A percentile compares a stretch with the other conserved stretches of the same genome.
phyloP scores from a whole-genome alignment of 225 moss, liverwort and hornwort genomes.

The Rhytidiadelphus loreus region DNA sequence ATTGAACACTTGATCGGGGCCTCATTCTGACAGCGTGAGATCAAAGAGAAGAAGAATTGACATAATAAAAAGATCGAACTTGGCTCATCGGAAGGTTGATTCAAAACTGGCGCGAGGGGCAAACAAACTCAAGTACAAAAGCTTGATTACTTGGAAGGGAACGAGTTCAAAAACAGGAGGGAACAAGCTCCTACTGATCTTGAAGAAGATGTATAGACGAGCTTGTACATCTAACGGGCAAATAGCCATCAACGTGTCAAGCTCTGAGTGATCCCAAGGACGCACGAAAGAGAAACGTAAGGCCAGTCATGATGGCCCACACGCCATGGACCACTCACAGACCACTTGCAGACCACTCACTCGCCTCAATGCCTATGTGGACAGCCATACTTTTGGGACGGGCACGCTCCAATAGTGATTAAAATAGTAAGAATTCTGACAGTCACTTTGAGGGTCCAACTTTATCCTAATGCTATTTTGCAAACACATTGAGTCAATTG shows the following conservation, averaged over 20 bases:
- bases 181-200: too few relatives aligned
- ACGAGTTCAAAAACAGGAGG: too few relatives aligned
- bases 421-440: neutral
- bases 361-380: neutral
- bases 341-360: fast-evolving
- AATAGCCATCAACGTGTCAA: neutral
- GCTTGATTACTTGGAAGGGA: too few relatives aligned
- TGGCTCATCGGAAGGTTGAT: neutral
- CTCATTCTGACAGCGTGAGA: neutral
- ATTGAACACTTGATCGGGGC: neutral
- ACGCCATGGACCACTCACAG: neutral
- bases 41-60: neutral
- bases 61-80: neutral
- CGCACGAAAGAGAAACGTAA: fast-evolving
- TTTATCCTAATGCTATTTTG: neutral
- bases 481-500: too few relatives aligned
- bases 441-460: neutral
- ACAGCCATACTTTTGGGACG: fast-evolving
- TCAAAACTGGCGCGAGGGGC: neutral
- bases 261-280: neutral
- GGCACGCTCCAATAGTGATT: neutral
- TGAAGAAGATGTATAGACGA: fast-evolving
- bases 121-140: too few relatives aligned
- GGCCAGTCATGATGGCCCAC: fast-evolving
- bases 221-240: too few relatives aligned